Base-by-base conservation (phyloP, 441 rosid species). In the Erodium chrysanthum region DNA sequence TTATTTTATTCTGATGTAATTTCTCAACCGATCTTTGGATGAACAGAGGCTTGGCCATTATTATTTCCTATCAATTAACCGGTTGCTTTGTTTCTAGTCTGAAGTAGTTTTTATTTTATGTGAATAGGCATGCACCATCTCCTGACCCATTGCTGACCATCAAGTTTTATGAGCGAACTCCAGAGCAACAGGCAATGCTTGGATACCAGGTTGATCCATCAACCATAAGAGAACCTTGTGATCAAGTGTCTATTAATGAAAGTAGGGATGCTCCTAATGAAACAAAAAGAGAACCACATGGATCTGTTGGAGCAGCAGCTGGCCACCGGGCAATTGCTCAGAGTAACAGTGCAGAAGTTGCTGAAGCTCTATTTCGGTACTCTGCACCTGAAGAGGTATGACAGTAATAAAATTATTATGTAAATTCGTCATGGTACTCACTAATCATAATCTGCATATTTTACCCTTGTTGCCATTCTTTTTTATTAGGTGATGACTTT, bases 261-360 rank as follows among this genome's bases (percentile, higher is more conserved):
- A 27, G 69, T 23, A 69, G 70, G 68, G 75, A 46, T 76, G 66
- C 62, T 58, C 71, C 80, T 76, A 72, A 75, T 79, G 80, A 74
- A 70, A 73, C 58, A 65, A 48, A 73, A 69, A 66, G 68, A 80
- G 71, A 71, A 66, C 90, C 87, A 20, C 91, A 89, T 80, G 94
- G 96, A 73, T 78, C 90, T 25, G 78, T 91, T 52, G 98, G 98
- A 78, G 96, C 96, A 67, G 81, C 73, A 56, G 90, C 88, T 67
- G 91, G 96, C 66, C 99, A 91, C 62, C 85, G 86, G 54, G 91
- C 94, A 15, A 91, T 94, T 82, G 96, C 94, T 66, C 99, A 89
- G 73, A 89, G 92, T 73, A 88, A 84, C 66, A 87, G 82, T 79
- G 84, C 88, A 56, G 95, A 86, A 60, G 85, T 92, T 44, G 82